These are phyloP conservation scores for Citrus cavaleriei DNA, from an alignment of 345 rosid species.

Conservation along the genomic window DNA sequence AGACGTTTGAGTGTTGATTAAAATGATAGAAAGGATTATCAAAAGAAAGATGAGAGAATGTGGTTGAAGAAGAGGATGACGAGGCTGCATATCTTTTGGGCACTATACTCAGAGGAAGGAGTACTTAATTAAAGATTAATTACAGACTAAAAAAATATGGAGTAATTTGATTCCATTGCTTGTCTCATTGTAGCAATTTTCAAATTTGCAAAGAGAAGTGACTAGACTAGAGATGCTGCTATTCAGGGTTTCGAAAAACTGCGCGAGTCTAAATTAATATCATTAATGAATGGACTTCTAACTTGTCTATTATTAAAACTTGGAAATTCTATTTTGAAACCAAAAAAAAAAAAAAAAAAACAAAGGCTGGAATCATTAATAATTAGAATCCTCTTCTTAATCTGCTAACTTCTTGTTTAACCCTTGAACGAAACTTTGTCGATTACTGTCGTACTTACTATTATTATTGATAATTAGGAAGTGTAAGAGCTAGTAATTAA, in stretches of 20 bases:
- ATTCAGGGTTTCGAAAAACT: neutral
- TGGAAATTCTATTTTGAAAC: neutral
- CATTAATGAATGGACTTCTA: neutral
- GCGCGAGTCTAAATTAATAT: neutral
- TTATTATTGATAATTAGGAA: neutral
- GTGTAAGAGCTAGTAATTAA: neutral
- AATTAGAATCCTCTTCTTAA: too few relatives aligned
- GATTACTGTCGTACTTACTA: neutral
- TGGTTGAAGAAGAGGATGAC: neutral
- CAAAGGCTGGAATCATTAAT: neutral
- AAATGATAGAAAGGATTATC: neutral
- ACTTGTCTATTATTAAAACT: neutral
- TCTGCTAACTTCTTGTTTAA: too few relatives aligned
- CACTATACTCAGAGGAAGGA: too few relatives aligned
- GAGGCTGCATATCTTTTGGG: neutral
- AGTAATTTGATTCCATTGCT: neutral
- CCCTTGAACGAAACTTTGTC: too few relatives aligned
- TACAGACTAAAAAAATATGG: neutral
- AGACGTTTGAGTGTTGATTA: neutral
- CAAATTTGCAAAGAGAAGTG: neutral
- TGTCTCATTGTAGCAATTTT: neutral
- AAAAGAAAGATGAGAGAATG: neutral
- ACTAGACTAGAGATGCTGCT: neutral
- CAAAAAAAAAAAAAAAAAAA: too few relatives aligned
- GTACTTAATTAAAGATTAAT: too few relatives aligned